A percentile compares a stretch with the other conserved stretches of the same genome.
Conservation (phyloP, 2,329 filamentous ascomycete species). For the Torrubiella hemipterigena region DNA sequence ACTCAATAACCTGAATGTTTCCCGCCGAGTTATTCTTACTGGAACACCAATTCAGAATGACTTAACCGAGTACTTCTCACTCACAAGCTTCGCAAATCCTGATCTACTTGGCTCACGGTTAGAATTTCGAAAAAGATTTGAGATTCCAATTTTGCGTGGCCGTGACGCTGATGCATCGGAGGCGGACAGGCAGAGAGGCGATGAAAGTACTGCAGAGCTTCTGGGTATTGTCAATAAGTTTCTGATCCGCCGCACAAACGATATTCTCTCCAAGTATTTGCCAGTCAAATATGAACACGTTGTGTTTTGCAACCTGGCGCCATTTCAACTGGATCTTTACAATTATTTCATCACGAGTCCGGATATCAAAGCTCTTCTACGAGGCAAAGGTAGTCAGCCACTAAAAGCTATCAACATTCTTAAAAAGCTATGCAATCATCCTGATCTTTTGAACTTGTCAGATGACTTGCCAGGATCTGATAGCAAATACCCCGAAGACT, state of each 20-base stretch:
- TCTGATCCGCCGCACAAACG: constrained; percentile 94
- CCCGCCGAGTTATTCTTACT: constrained; percentile 83
- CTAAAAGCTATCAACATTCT: constrained; percentile 92
- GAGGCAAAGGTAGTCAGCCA: constrained; percentile 90
- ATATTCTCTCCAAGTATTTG: constrained; percentile 93
- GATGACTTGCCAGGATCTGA: constrained; percentile 84
- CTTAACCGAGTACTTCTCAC: constrained; percentile 91
- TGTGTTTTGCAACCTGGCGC: constrained; percentile 89
- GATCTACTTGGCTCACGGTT: constrained; percentile 76
- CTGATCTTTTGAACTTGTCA: constrained; percentile 75
- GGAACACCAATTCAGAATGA: constrained; percentile 98
- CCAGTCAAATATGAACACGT: constrained; percentile 99
- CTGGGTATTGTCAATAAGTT: constrained; percentile 89
- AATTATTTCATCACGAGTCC: constrained; percentile 96
- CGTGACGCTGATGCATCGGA: constrained; percentile 85
- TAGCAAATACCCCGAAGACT: constrained; percentile 70
- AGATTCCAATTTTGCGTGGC: constrained; percentile 82
- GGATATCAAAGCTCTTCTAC: constrained; percentile 81
- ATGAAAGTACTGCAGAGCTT: constrained; percentile 71
- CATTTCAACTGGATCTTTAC: constrained; percentile 87
- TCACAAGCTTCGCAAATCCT: constrained; percentile 94
- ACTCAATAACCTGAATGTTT: constrained; percentile 80
- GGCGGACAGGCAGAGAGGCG: constrained; percentile 67
- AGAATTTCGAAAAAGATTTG: constrained; percentile 90
- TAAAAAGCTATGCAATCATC: constrained; percentile 98